Percentiles rank a stretch among this genome's conserved stretches.
These are phyloP conservation scores for Monosporascus sp. DNA, from an alignment of 2,329 filamentous ascomycete species.

Conservation along the genomic window DNA sequence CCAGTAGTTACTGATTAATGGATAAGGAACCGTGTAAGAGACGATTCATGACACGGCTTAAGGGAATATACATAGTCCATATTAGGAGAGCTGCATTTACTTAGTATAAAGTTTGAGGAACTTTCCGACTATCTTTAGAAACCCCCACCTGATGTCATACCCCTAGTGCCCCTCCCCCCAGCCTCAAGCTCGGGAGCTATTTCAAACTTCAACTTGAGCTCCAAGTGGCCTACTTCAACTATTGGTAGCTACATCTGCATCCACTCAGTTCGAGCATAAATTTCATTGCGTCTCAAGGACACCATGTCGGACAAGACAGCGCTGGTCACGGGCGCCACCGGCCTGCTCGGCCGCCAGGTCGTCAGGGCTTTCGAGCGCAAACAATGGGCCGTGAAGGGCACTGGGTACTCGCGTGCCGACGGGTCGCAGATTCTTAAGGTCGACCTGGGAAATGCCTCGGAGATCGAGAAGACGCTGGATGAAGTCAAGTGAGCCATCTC, in stretches of 20 bases:
- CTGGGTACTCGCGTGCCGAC: constrained; percentile 68
- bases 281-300: background rate
- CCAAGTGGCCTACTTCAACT: background rate
- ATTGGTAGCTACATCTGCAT: background rate
- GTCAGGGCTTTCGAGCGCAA: constrained; percentile 61
- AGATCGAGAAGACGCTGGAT: constrained; percentile 46
- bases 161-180: background rate
- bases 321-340: constrained; percentile 78
- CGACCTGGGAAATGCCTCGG: constrained; percentile 40
- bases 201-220: background rate
- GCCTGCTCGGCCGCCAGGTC: constrained; percentile 76
- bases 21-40: too few species aligned
- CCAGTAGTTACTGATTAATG: too few species aligned
- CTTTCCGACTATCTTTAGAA: too few species aligned
- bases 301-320: constrained; percentile 44
- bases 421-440: constrained; percentile 61
- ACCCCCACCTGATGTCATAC: background rate
- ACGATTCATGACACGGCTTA: too few species aligned
- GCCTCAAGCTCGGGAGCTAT: background rate
- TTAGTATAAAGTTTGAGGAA: too few species aligned
- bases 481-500: constrained; percentile 44
- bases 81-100: too few species aligned
- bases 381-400: constrained; percentile 66
- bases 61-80: too few species aligned
- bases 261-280: background rate